Evolutionary conservation across 805 yeast genomes (phyloP).

Genomic region (Saccharomycopsis sp.): DNA sequence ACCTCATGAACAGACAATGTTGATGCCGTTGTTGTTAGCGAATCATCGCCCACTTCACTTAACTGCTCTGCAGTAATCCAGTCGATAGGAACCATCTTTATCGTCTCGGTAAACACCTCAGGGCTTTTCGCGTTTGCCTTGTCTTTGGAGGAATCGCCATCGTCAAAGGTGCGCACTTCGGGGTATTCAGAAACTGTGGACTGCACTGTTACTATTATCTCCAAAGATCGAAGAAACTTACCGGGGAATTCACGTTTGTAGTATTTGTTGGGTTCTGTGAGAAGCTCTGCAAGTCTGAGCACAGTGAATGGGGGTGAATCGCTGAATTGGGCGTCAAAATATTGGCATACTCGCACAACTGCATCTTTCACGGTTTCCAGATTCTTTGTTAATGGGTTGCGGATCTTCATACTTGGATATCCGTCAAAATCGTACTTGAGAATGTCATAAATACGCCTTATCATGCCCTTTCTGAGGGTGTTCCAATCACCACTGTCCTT

Average conservation of each 20-base stretch:
- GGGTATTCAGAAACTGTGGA: slow-evolving; percentile 28
- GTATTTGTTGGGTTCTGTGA: slow-evolving; percentile 28
- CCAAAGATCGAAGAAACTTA: slow-evolving; percentile 30
- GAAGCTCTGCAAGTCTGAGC: slow-evolving; percentile 30
- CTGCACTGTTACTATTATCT: slow-evolving; percentile 28
- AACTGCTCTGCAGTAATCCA: slow-evolving; percentile 19
- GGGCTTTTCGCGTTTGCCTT: background rate
- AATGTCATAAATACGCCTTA: background rate
- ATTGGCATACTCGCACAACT: background rate
- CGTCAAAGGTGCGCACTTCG: background rate
- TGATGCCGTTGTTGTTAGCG: background rate
- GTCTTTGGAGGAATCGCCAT: background rate
- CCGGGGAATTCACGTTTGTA: slow-evolving; percentile 21
- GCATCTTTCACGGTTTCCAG: slow-evolving; percentile 16
- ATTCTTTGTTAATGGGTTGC: background rate
- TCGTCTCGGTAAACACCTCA: background rate
- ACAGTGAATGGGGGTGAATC: slow-evolving; percentile 33
- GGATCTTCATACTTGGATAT: background rate
- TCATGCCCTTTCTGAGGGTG: background rate
- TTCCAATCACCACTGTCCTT: slow-evolving; percentile 1
- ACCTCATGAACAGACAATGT: background rate
- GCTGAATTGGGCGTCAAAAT: slow-evolving; percentile 22
- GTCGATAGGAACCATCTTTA: slow-evolving; percentile 16
- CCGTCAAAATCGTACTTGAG: slow-evolving; percentile 3
- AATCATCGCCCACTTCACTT: slow-evolving; percentile 8